Percentiles rank a stretch among this genome's conserved stretches.
Conservation (phyloP, 345 rosid genomes). For the Dipteronia dyeriana region DNA sequence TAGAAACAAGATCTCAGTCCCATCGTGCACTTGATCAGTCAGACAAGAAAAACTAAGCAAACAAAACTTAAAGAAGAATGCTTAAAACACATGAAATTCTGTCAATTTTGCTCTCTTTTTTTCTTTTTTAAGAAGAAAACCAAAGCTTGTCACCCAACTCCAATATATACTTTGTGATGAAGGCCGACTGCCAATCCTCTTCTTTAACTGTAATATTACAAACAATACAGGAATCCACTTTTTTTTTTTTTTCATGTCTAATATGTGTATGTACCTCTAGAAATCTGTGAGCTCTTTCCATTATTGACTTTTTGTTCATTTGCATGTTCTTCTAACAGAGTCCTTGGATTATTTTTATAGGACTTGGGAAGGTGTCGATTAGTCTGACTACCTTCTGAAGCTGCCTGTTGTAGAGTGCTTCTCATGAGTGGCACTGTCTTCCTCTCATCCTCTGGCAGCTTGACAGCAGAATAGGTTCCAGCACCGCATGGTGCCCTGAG, state of each 20-base stretch:
- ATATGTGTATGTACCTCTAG: background rate
- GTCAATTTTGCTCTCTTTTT: background rate
- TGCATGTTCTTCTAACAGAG: background rate
- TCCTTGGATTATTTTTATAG: constrained; percentile 3
- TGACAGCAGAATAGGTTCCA: constrained; percentile 71
- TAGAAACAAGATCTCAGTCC: background rate
- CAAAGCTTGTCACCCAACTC: background rate
- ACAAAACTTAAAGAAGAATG: background rate
- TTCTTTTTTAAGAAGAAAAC: background rate
- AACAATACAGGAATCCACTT: background rate
- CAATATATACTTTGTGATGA: background rate
- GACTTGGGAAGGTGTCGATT: background rate
- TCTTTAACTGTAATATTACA: background rate
- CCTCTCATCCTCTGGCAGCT: constrained; percentile 74
- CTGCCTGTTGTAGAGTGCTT: constrained; percentile 44
- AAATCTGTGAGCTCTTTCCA: background rate
- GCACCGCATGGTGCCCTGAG: constrained; percentile 79
- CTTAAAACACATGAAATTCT: background rate
- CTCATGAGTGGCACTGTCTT: constrained; percentile 37
- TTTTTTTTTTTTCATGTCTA: background rate
- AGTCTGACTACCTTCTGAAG: constrained; percentile 62
- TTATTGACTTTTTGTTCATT: background rate
- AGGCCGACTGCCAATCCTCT: background rate
- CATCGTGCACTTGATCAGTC: too few relatives aligned
- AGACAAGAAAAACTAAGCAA: too few relatives aligned